Evolutionary conservation across 2,329 filamentous ascomycete genomes (phyloP).

Genomic region (Aspergillus luchuensis): DNA sequence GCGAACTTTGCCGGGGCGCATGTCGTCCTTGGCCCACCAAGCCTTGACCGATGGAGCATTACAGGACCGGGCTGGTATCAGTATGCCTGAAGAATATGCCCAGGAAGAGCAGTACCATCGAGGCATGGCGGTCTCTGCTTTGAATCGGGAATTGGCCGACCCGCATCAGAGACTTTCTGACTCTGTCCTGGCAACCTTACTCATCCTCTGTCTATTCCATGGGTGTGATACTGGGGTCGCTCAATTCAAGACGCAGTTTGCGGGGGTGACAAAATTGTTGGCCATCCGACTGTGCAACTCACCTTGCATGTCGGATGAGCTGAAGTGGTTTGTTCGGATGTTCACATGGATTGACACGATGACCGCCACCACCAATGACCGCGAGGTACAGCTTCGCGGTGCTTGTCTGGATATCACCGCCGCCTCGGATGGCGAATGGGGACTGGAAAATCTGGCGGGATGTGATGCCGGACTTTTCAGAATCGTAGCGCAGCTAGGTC

Average conservation of each 20-base stretch:
- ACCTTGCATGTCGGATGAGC: slow-evolving; percentile 65
- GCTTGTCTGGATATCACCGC: slow-evolving; percentile 65
- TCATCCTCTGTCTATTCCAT: slow-evolving; percentile 87
- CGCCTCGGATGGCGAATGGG: slow-evolving; percentile 67
- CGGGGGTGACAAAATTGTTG: slow-evolving; percentile 87
- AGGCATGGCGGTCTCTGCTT: slow-evolving; percentile 75
- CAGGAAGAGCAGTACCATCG: slow-evolving; percentile 83
- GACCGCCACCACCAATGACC: slow-evolving; percentile 86
- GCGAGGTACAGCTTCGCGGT: slow-evolving; percentile 76
- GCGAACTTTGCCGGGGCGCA: slow-evolving; percentile 53
- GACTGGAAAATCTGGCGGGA: slow-evolving; percentile 81
- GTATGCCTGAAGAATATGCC: slow-evolving; percentile 60
- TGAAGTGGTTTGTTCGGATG: slow-evolving; percentile 81
- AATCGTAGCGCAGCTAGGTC: slow-evolving; percentile 78
- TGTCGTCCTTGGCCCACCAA: slow-evolving; percentile 50
- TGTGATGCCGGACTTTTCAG: slow-evolving; percentile 87
- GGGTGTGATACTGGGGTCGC: slow-evolving; percentile 92
- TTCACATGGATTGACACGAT: slow-evolving; percentile 96
- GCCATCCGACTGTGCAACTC: slow-evolving; percentile 68
- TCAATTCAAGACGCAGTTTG: slow-evolving; percentile 91
- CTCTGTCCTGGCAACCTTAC: slow-evolving; percentile 81
- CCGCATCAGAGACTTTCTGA: slow-evolving; percentile 75
- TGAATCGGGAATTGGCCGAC: slow-evolving; percentile 83
- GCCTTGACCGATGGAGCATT: slow-evolving; percentile 44
- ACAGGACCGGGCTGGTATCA: slow-evolving; percentile 44